Base-by-base conservation (phyloP, 108 stramenopile species). In the Tribonema minus region DNA sequence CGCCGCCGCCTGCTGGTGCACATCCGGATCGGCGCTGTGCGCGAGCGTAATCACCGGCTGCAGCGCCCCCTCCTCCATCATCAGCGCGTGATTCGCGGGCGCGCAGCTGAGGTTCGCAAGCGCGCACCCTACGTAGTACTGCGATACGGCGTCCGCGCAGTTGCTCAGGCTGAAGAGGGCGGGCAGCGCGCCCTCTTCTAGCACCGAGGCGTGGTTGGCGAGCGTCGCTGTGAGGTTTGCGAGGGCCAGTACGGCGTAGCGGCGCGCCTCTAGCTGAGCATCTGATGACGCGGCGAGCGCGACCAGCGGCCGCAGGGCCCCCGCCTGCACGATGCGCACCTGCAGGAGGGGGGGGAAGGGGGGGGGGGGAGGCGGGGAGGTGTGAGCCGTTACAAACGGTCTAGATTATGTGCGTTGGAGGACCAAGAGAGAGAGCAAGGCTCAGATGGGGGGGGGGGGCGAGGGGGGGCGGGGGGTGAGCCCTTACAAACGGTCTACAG, bases 61-160 rank as follows among this genome's bases (percentile, higher is more conserved):
- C 31, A 93, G 40, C 3, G 91, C 91, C 39, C 92, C 91, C 80
- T 85, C 85, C 71, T 92, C 90, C 20, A 92, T 86, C 12, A 93
- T 83, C n/a, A 85, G 87, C 58, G 71, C 81, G 76, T 93, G 91
- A 72, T 90, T 92, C 37, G 84, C 40, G 9, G 68, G 28, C 25
- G 90, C 87, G 68, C 88, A 90, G 38, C 87, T 85, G 46, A 93
- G 87, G 68, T 92, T 93, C 46, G 92, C 91, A 34, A 92, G 85
- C 40, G 89, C 87, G 69, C 87, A 88, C 27, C 87, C 92, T 40
- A 92, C 89, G 73, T 91, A 91, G 59, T 88, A 91, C 68, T 90
- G 89, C 23, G 89, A 84, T 70, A 91, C 68, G 7, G 68, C 80
- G 64, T 93, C 91, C 32, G 86, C 77, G 2, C 87, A 81, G 71